Base-by-base conservation (phyloP, 164 flowering plant genomes). In the Protea cynaroides region DNA sequence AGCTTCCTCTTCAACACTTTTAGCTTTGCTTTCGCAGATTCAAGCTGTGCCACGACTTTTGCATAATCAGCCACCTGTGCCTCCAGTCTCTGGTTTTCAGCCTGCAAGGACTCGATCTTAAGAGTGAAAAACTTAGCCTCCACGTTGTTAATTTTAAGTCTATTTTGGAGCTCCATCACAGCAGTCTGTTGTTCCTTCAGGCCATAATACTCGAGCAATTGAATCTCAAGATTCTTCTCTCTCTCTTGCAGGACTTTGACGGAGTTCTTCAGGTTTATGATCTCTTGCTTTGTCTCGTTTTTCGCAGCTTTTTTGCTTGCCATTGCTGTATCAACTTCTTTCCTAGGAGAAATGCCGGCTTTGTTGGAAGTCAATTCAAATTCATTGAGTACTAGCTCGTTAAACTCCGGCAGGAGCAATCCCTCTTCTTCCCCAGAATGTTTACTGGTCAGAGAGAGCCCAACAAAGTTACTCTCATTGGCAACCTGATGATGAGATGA, bases 201-300 rank as follows among this genome's bases (percentile, higher is more conserved):
- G 55, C 97, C 97, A 73, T 86, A 86, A 72, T 85, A 90, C 79
- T 94, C 97, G 0, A 94, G 83, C 75, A 94, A 62, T 46, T 88
- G 89, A 9, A 75, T 68, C 79, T 94, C 94, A 47, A 89, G 86
- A 58, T 58, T 70, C 62, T 76, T 80, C 80, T 89, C 99, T 73
- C 89, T 82, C 69, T 94, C 99, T 53, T 71, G 67, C 13, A 91
- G 92, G 56, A 52, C 63, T 75, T 64, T 68, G 15, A 88, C 83
- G 73, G 69, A 76, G 71, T 66, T 76, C 50, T 72, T 77, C 50
- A 91, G 78, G 24, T 68, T 76, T 34, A 34, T 65, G 25, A 88
- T 75, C 78, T 92, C 99, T 70, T 79, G 64, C 64, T 84, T 86
- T 24, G 70, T 69, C n/a, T 73, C 81, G 34, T 65, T 84, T 59